These are phyloP conservation scores for Coemansia erecta DNA, from an alignment of 192 early-diverging fungal genomes.

Conservation along the genomic window DNA sequence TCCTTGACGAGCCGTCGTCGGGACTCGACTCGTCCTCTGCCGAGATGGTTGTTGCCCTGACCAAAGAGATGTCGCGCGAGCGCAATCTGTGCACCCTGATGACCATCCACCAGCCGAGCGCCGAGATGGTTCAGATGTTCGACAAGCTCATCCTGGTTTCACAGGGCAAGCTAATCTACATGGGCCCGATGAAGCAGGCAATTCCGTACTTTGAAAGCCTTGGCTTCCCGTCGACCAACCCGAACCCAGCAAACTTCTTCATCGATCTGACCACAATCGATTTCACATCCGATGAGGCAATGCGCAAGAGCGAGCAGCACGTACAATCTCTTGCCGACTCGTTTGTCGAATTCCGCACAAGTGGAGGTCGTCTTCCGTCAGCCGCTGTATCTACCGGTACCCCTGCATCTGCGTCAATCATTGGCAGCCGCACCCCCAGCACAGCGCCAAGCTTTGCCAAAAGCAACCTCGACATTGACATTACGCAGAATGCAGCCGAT, in stretches of 20 bases:
- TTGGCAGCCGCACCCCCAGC: not conserved
- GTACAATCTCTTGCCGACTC: conserved; percentile 7
- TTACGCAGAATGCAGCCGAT: not conserved
- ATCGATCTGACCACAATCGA: conserved; percentile 51
- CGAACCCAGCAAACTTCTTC: conserved; percentile 62
- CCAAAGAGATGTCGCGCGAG: conserved; percentile 3
- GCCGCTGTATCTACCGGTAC: not conserved
- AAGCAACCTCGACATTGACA: not conserved
- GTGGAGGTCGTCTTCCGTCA: not conserved
- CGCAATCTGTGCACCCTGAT: conserved; percentile 63
- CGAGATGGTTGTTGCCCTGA: too few species aligned
- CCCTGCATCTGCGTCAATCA: not conserved
- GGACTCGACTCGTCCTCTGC: too few species aligned
- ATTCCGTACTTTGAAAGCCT: conserved; percentile 27
- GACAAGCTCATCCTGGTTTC: conserved; percentile 65
- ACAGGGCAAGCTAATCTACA: conserved; percentile 54
- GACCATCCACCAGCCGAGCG: conserved; percentile 81
- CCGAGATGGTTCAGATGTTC: conserved; percentile 67
- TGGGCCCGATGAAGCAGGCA: conserved; percentile 33
- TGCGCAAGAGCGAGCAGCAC: conserved; percentile 3
- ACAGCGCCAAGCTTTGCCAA: not conserved
- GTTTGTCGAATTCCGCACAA: conserved; percentile 1
- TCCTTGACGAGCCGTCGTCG: too few species aligned
- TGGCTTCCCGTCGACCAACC: conserved; percentile 52
- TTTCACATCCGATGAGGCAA: not conserved